Conservation (phyloP, 2,329 filamentous ascomycete species). For the Xylariaceae sp. region DNA sequence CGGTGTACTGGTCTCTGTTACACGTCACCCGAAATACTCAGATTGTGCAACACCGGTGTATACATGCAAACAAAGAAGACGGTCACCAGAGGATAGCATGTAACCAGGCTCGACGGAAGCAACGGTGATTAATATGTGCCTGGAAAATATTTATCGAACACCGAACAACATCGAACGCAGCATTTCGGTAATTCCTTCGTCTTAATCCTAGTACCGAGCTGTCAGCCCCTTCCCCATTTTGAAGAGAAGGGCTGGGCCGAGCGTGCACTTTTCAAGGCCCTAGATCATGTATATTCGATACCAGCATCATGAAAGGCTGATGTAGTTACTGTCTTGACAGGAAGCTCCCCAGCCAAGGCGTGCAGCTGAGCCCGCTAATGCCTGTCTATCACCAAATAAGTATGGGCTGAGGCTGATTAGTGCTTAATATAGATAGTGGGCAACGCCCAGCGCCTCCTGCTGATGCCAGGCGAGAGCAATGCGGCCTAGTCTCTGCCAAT, state of each 20-base stretch:
- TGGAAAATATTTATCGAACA: not conserved
- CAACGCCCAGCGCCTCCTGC: not conserved
- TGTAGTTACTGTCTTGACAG: not conserved
- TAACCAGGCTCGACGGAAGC: not conserved
- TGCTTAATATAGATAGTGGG: conserved; percentile 20
- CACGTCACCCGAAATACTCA: not conserved
- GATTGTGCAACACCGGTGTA: not conserved
- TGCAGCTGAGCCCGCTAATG: conserved; percentile 18
- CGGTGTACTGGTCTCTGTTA: conserved; percentile 3
- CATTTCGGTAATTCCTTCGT: conserved; percentile 13
- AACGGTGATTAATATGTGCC: conserved; percentile 1
- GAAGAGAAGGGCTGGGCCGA: conserved; percentile 7
- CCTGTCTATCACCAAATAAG: conserved; percentile 2
- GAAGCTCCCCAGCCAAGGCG: not conserved
- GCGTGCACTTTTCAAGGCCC: conserved; percentile 3
- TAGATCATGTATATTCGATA: conserved; percentile 17
- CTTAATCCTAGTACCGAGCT: conserved; percentile 5
- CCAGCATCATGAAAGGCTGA: no score
- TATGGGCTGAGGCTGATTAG: conserved; percentile 19
- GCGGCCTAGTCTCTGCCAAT: no score
- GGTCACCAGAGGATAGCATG: not conserved
- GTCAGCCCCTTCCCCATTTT: conserved; percentile 16
- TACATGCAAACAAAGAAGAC: not conserved
- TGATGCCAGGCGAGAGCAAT: conserved; percentile 5
- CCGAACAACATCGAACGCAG: not conserved